Evolutionary conservation across 306 rosid species (phyloP), one percentile per base, ranked within the genome.

Genomic region (Parietaria judaica): DNA sequence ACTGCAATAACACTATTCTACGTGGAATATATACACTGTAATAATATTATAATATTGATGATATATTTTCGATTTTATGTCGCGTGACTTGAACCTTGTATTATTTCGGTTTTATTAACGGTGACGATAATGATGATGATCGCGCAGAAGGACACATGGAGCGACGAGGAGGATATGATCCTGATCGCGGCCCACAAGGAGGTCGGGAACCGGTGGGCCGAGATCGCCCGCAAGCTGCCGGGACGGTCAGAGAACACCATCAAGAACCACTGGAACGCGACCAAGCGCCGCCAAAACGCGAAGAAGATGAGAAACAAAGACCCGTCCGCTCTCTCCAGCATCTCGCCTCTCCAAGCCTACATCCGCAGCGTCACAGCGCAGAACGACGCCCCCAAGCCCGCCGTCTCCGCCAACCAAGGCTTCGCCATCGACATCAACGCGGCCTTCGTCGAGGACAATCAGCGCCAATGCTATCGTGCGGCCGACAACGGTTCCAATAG

Each of bases 181-280:
- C 70, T 90, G 0, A 81, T 90, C 11, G 67, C 80, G 65, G 86
- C 88, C 14, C 95, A 87, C 52, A 77, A 60, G 52, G 67, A 64
- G 44, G 57, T 87, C 3, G 90, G 95, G 2, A 90, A 86, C 68
- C 76, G 61, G 15, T 90, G 97, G 95, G 81, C 97, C 0, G 95
- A 87, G 65, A 90, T 90, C 1, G 88, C 95, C 0, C 81, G 60
- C 58, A 61, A 71, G 38, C 39, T 87, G 34, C 90, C 81, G 0
- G 90, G 88, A 0, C 63, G 95, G 14, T 81, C 86, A 0, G 94
- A 87, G 36, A 90, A 90, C 73, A 68, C 86, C 1, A 81, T 87
- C 6, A 87, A 90, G 72, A 90, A 90, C 63, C 94, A 87, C 14
- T 87, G 90, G 95, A 84, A 87, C 45, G 78, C 94, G 10, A 84